Evolutionary conservation across 768 basidiomycete species (phyloP), one percentile per base, ranked within the genome.

Genomic region (Pholiota conissans): DNA sequence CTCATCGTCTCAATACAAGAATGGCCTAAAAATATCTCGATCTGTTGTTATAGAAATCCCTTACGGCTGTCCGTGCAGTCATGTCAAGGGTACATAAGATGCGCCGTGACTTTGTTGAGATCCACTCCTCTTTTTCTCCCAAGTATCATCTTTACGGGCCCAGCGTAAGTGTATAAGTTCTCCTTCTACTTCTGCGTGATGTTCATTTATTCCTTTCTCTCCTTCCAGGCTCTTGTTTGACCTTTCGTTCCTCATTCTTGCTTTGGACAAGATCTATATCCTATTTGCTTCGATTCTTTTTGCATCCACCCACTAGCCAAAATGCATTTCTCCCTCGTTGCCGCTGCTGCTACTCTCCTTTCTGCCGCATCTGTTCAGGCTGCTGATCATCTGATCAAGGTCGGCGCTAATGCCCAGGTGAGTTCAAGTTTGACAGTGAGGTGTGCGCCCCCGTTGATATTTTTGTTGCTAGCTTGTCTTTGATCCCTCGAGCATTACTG

Each of bases 261-360:
- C 48, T 42, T 51, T 56, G 54, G 52, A 30, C 56, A 52, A 58
- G 39, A 47, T 56, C 49, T 24, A 45, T 45, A 45, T 11, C 13
- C 45, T 27, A 37, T 29, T 35, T 16, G 55, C 56, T 22, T 56
- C 42, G 42, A 24, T 45, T 45, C 13, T 45, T 22, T 58, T 55
- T 55, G 63, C 59, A 59, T 65, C 55, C 57, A 56, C 28, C 32
- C 26, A 24, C 16, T 49, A 49, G 37, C 34, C 55, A 49, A 78
- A 48, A 86, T 85, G 84, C 83, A 72, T 68, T 81, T 80, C 73
- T 76, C 79, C 59, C 57, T 76, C 65, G 72, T 75, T 64, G 62
- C 71, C 47, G 65, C 74, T 72, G 66, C 73, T 73, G 75, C 42
- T 22, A 45, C 77, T 65, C 71, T 82, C 62, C 65, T 75, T 61